phyloP scores from a whole-genome alignment of 805 yeast species.

The Maudiozyma barnettii region DNA sequence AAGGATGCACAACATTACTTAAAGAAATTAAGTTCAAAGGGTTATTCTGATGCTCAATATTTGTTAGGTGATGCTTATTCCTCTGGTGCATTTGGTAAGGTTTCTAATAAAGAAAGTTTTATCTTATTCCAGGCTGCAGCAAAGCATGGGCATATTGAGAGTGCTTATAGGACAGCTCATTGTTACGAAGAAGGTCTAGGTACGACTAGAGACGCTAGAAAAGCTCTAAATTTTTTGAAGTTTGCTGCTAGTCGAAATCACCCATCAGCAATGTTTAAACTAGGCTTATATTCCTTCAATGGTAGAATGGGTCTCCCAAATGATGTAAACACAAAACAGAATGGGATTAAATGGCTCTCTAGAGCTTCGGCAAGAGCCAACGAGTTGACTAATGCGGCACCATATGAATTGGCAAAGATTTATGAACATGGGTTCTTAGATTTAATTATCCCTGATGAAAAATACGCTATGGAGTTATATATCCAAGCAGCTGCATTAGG shows the following conservation, averaged over 20 bases:
- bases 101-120: conserved; percentile 71
- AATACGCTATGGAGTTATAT: conserved; percentile 77
- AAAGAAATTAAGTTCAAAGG: conserved; percentile 64
- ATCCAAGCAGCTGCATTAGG: conserved; percentile 86
- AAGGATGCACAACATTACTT: conserved; percentile 71
- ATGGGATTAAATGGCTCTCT: conserved; percentile 87
- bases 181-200: conserved; percentile 95
- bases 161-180: conserved; percentile 82
- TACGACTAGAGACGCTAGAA: conserved; percentile 76
- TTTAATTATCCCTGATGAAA: conserved; percentile 71
- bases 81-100: conserved; percentile 73
- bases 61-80: conserved; percentile 82
- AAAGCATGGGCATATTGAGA: conserved; percentile 84
- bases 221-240: conserved; percentile 72
- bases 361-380: conserved; percentile 80
- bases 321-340: conserved; percentile 60
- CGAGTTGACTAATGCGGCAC: conserved; percentile 84
- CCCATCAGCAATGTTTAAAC: conserved; percentile 92
- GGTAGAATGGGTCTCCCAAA: conserved; percentile 73
- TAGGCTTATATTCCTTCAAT: conserved; percentile 80
- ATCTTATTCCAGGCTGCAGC: conserved; percentile 78
- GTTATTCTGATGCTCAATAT: conserved; percentile 85
- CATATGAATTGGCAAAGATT: conserved; percentile 81
- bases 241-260: conserved; percentile 87
- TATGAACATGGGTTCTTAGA: conserved; percentile 79